Percentiles rank a stretch among this genome's conserved stretches.
Conservation (phyloP, 2,329 filamentous ascomycete species). For the Pseudogymnoascus sp. region DNA sequence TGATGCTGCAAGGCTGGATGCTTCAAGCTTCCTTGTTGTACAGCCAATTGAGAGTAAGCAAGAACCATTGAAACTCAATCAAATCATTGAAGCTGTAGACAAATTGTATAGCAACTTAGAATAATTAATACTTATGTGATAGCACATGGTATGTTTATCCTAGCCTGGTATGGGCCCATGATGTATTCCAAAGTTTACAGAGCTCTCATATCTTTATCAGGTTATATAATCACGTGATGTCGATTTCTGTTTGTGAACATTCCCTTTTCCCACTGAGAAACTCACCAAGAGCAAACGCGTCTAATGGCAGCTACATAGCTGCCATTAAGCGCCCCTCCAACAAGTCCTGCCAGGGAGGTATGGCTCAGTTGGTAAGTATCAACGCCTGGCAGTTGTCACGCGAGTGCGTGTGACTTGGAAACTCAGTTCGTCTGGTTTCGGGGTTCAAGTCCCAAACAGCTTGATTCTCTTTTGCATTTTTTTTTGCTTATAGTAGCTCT, state of each 20-base stretch:
- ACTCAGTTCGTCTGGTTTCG: constrained; percentile 10
- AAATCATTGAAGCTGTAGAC: background rate
- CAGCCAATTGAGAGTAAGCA: background rate
- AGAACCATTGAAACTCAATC: background rate
- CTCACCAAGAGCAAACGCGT: background rate
- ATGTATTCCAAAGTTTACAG: background rate
- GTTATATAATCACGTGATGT: background rate
- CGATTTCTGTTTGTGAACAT: background rate
- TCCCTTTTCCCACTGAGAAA: background rate
- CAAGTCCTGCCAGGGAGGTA: constrained; percentile 9
- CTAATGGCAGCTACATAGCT: background rate
- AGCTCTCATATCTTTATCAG: background rate
- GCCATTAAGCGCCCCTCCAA: background rate
- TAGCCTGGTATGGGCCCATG: background rate
- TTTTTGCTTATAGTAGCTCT: background rate
- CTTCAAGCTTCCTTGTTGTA: background rate
- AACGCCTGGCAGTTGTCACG: constrained; percentile 6
- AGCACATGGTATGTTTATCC: background rate
- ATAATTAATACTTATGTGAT: background rate
- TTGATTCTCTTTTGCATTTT: constrained; percentile 8
- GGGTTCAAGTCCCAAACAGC: background rate
- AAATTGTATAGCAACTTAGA: background rate
- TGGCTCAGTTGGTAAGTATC: constrained; percentile 8
- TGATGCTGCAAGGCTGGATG: background rate
- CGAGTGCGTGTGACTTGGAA: constrained; percentile 9